Conservation (phyloP, 2,329 filamentous ascomycete species). For the Sporothrix pallida region DNA sequence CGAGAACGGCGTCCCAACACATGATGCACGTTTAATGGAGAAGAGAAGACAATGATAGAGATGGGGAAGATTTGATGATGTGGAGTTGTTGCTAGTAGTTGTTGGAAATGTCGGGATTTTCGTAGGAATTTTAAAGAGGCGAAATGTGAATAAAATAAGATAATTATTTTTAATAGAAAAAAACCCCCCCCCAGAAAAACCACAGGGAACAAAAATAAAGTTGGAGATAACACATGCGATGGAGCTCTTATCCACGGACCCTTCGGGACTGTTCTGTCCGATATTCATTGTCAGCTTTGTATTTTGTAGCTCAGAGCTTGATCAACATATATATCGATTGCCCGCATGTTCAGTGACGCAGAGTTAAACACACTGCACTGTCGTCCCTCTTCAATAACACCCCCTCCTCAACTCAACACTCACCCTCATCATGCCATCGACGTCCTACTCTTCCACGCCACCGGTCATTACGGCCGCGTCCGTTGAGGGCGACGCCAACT, state of each 20-base stretch:
- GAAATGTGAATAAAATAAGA: not conserved
- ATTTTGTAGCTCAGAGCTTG: not conserved
- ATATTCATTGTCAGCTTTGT: too few relatives aligned
- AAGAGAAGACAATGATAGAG: not conserved
- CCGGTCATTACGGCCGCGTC: conserved; percentile 18
- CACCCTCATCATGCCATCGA: not conserved
- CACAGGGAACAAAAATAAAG: not conserved
- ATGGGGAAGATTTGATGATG: not conserved
- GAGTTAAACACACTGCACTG: not conserved
- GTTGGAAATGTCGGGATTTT: not conserved
- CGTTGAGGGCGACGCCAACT: conserved; percentile 22
- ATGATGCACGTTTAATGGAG: not conserved
- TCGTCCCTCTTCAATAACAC: not conserved
- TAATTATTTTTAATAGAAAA: not conserved
- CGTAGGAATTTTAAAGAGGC: not conserved
- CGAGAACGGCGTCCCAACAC: too few relatives aligned
- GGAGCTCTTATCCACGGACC: not conserved
- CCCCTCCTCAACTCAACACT: not conserved
- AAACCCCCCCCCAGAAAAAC: not conserved
- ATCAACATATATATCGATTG: not conserved
- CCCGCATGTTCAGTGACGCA: not conserved
- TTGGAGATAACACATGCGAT: not conserved
- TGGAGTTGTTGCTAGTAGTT: not conserved
- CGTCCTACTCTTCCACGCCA: conserved; percentile 11
- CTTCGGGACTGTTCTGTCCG: not conserved